These are phyloP conservation scores for Schizophyllum commune DNA, from an alignment of 1,284 basidiomycete genomes.

Conservation along the genomic window DNA sequence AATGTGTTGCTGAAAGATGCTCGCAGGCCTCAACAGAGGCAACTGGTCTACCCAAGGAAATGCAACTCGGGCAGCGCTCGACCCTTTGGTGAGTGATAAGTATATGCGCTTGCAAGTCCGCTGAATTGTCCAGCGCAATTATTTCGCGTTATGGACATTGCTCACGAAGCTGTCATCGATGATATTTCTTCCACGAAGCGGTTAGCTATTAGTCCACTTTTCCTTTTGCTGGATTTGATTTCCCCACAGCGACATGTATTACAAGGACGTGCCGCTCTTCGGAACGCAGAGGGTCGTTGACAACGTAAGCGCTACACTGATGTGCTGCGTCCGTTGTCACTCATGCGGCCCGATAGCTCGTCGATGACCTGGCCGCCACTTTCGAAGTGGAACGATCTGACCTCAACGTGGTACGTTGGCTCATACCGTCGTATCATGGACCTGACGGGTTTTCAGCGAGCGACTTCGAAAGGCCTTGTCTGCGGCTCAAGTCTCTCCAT, in stretches of 20 bases:
- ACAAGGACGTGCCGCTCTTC: constrained; percentile 76
- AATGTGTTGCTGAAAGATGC: neutral
- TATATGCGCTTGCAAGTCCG: neutral
- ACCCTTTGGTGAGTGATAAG: constrained; percentile 37
- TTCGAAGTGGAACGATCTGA: constrained; percentile 66
- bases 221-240: neutral
- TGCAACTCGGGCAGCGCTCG: constrained; percentile 37
- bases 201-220: constrained; percentile 25
- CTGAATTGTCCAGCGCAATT: constrained; percentile 46
- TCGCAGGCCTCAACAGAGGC: neutral
- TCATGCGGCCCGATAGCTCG: constrained; percentile 44
- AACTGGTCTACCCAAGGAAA: constrained; percentile 29
- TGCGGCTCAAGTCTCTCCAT: constrained; percentile 60
- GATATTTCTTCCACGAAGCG: constrained; percentile 61
- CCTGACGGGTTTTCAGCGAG: constrained; percentile 45
- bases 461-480: constrained; percentile 81
- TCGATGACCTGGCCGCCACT: constrained; percentile 84
- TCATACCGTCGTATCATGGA: neutral
- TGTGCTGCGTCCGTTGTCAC: constrained; percentile 1
- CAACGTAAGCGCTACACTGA: constrained; percentile 35
- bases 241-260: constrained; percentile 71
- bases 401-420: constrained; percentile 59
- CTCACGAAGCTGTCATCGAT: constrained; percentile 54
- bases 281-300: constrained; percentile 69
- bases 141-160: constrained; percentile 50